Evolutionary conservation across 2,329 filamentous ascomycete species (phyloP).

Genomic region (Cercospora nicotianae): DNA sequence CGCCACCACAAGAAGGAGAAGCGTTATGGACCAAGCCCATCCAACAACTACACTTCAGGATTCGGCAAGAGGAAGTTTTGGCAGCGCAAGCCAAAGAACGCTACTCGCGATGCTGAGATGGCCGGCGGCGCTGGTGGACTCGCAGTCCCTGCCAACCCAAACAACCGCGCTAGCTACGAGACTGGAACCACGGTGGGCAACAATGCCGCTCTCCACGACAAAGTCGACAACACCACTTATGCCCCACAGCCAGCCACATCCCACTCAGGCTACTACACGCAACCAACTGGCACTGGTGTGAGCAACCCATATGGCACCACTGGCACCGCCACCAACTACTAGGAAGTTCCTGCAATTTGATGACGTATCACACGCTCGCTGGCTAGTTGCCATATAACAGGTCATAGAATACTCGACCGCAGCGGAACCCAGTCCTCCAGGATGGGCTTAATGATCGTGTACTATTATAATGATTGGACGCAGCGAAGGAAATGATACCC

Average conservation of each 20-base stretch:
- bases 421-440: neutral
- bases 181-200: conserved; percentile 51
- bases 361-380: neutral
- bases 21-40: conserved; percentile 65
- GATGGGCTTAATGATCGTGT: neutral
- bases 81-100: conserved; percentile 39
- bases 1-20: conserved; percentile 74
- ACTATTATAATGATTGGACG: conserved; percentile 3
- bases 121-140: conserved; percentile 35
- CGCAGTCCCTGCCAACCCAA: conserved; percentile 33
- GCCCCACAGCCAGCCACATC: conserved; percentile 30
- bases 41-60: conserved; percentile 68
- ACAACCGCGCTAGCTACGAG: conserved; percentile 50
- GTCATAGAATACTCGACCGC: neutral
- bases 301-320: conserved; percentile 41
- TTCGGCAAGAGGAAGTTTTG: conserved; percentile 45
- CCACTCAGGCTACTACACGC: conserved; percentile 48
- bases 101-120: conserved; percentile 48
- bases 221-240: conserved; percentile 33
- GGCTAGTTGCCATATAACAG: conserved; percentile 3
- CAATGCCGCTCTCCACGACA: conserved; percentile 32
- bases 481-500: conserved; percentile 2
- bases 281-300: conserved; percentile 42
- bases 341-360: conserved; percentile 11
- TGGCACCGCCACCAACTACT: conserved; percentile 36